Evolutionary conservation across 2,329 filamentous ascomycete genomes (phyloP), one percentile per base, ranked within the genome.

Genomic region (Apiospora hydei): DNA sequence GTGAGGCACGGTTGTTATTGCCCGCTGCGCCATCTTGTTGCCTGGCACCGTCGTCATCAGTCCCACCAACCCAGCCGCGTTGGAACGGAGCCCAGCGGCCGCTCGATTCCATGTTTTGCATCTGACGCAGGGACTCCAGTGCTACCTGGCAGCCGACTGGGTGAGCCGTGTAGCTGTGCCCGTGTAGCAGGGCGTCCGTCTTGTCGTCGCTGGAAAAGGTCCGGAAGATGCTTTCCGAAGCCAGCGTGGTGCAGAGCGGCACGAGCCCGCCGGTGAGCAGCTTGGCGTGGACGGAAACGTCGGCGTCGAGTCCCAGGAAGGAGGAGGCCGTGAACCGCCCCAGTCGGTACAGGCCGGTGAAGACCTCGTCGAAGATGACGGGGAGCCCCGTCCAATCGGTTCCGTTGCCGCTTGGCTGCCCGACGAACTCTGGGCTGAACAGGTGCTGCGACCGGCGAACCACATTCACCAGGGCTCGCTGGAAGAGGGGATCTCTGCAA

Each of bases 91-190:
- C 80, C 92, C 92, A 94, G 0, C 82, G 82, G 0, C 88, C 88
- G 0, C 79, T 77, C 0, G 76, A 76, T 3, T 93, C 89, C 84
- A 94, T 88, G 0, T 82, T 77, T 64, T 84, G 80, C 86, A 96
- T 89, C 51, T 86, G 85, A 11, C 82, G 79, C 11, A 97, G 80
- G 0, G 90, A 91, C 69, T 90, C 88, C n/a, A 92, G 85, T 0
- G 92, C 94, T 0, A 97, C 93, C 64, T 92, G 89, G 76, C 94
- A 97, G 0, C 94, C 94, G 1, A 96, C 88, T 0, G 94, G 88
- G 80, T 97, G 94, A 0, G 94, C 94, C 0, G 94, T 97, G 82
- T 97, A 97, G 80, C 93, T 96, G 79, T 97, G 94, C 0, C 94
- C 94, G 76, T 97, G 94, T 4, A 97, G 84, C 6, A 97, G 82